Conservation (phyloP, 805 yeast species). For the Wickerhamiella cacticola region DNA sequence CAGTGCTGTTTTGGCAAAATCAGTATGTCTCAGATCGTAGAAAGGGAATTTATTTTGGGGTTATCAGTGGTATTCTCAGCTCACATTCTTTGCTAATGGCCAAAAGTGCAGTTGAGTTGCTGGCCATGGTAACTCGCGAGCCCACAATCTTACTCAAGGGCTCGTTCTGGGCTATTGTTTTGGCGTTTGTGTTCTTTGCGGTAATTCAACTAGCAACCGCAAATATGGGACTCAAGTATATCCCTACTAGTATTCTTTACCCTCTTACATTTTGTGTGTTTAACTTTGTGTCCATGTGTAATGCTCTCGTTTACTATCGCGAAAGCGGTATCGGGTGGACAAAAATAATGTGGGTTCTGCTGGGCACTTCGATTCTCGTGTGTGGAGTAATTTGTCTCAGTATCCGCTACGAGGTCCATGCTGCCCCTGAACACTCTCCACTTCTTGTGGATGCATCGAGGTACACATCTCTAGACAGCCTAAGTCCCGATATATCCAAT, state of each 20-base stretch:
- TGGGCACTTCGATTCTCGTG: constrained; percentile 36
- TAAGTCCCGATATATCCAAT: constrained; percentile 20
- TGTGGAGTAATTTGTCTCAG: constrained; percentile 42
- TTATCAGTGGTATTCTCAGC: constrained; percentile 61
- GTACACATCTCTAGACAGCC: constrained; percentile 26
- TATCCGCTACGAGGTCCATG: constrained; percentile 1
- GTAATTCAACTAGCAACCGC: constrained; percentile 59
- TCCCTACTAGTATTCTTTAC: constrained; percentile 66
- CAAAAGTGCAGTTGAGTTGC: constrained; percentile 66
- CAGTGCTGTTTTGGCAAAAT: constrained; percentile 11
- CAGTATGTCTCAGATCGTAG: not conserved
- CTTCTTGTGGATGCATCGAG: constrained; percentile 13
- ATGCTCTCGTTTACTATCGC: constrained; percentile 48
- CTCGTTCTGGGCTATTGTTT: constrained; percentile 41
- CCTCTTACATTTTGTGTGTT: constrained; percentile 79
- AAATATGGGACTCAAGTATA: constrained; percentile 56
- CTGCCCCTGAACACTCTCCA: constrained; percentile 11
- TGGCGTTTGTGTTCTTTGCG: constrained; percentile 43
- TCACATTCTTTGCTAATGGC: constrained; percentile 80
- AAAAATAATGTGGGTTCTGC: constrained; percentile 36
- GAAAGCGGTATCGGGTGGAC: constrained; percentile 31
- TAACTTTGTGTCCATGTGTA: constrained; percentile 55
- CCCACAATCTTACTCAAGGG: constrained; percentile 28
- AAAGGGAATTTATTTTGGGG: constrained; percentile 53
- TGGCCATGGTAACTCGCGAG: constrained; percentile 35